Evolutionary conservation across 73 alveolate genomes (phyloP).

Genomic region (Effrenium voratum): DNA sequence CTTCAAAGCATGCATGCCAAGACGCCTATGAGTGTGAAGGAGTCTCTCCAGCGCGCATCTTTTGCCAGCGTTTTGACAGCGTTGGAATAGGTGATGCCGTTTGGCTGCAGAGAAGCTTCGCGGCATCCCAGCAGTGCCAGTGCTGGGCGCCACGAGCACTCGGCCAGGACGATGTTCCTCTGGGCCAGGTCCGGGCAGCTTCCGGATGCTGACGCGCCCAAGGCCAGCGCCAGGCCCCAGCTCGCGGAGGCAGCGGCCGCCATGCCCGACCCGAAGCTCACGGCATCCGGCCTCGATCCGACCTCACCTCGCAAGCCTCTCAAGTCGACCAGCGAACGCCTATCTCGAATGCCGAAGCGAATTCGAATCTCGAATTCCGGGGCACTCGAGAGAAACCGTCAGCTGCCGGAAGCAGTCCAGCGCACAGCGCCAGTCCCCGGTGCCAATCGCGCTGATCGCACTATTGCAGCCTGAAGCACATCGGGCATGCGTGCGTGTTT

Average conservation of each 20-base stretch:
- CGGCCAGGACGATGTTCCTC: conserved; percentile 1
- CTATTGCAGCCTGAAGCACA: conserved; percentile 15
- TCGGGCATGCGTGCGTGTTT: too few relatives aligned
- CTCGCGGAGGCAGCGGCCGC: conserved; percentile 3
- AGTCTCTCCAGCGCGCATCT: conserved; percentile 17
- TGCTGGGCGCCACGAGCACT: conserved; percentile 7
- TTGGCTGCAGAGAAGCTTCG: conserved; percentile 5
- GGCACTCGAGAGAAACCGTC: too few relatives aligned
- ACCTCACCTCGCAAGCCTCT: not conserved
- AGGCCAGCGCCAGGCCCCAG: not conserved
- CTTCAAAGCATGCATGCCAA: too few relatives aligned
- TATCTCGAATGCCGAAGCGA: too few relatives aligned
- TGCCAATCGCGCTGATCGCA: conserved; percentile 53
- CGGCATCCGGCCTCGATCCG: not conserved
- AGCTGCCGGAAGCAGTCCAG: conserved; percentile 12
- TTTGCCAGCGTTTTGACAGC: conserved; percentile 13
- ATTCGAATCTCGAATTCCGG: too few relatives aligned
- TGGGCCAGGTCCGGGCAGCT: conserved; percentile 53
- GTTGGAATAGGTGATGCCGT: conserved; percentile 32
- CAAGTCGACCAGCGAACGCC: not conserved
- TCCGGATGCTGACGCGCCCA: not conserved
- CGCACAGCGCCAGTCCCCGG: conserved; percentile 24
- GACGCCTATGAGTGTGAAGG: not conserved
- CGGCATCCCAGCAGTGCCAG: conserved; percentile 21
- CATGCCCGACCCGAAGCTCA: conserved; percentile 63